Evolutionary conservation across 169 alveolate species (phyloP), one percentile per base, ranked within the genome.

Genomic region (Toxoplasma gondii): DNA sequence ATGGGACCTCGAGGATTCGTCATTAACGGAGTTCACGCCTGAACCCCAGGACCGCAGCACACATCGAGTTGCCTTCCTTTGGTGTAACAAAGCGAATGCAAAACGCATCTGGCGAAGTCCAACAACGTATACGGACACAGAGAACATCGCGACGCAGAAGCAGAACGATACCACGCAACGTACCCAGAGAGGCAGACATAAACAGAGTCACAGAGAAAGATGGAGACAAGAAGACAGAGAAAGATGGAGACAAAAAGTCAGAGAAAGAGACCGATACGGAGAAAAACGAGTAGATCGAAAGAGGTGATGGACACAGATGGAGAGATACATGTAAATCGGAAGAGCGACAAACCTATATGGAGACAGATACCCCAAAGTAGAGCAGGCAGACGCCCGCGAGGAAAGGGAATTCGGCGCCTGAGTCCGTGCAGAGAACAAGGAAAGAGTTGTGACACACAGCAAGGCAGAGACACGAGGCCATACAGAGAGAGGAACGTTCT

Each of bases 1-100:
- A 96, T 99, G 99, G 22, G 99, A 99, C 92, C 99, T 96, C 22
- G 99, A 98, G 64, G 99, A 98, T 91, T 99, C 99, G 91, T 98
- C 99, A 95, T 99, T 99, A 83, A 99, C 99, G 2, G 99, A 99
- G 36, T 99, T 93, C 41, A 49, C 95, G 0, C 95, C 95, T 93
- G 58, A 27, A 44, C 34, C 58, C 39, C 7, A 31, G n/a, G 31
- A 36, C 82, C 17, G 78, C 88, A 91, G 31, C 19, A 38, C n/a
- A 9, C 27, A 44, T 45, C 29, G 31, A 69, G 31, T 69, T 29
- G 31, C 31, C 81, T 69, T 31, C 81, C 29, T 69, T 69, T 69
- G n/a, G 29, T 69, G 29, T 29, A 29, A 69, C 81, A 69, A 69
- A 69, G n/a, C 81, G 9, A 41, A 17, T 1, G 58, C 49, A 81